Base-by-base conservation (phyloP, 1,284 basidiomycete species). In the Pholiota adiposa region DNA sequence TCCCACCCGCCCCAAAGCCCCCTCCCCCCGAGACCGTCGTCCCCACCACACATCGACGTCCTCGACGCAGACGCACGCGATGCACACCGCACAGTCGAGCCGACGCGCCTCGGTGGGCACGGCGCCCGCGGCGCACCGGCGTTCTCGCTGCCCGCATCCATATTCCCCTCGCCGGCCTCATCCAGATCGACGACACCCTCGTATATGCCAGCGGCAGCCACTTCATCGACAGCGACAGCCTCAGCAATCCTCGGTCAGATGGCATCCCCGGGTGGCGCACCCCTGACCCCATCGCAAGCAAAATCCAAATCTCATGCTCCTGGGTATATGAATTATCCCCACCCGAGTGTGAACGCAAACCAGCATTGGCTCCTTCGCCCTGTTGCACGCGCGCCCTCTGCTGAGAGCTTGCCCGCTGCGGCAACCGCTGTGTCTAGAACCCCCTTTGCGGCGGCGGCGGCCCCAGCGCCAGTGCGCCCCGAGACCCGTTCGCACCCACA, bases 281-380 rank as follows among this genome's bases (percentile, higher is more conserved):
- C 44, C 44, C 44, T 46, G 44, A 25, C 41, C 41, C 21, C 41
- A 23, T 19, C 21, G 5, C 41, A 43, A 23, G 4, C 23, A 25
- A 27, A 25, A 46, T 25, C 44, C 4, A 27, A 27, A 46, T n/a
- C 44, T 23, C 44, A 46, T 25, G 12, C 14, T 23, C 8, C 43
- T 46, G 44, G 44, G 23, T 12, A 46, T 46, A 23, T n/a, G 23
- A 27, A 23, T 12, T 5, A 46, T 27, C 21, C 44, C 23, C 21
- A 46, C 14, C 21, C 3, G 44, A 46, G n/a, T 27, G 23, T 23
- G 12, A 23, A 46, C 5, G 25, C 44, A 36, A 34, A 18, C 27
- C 43, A 48, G 44, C 54, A 43, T 12, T 55, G 54, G 54, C 27
- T 55, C 19, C 41, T 48, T 8, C 41, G 54, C 29, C 54, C 54